Percentiles rank a stretch among this genome's conserved stretches.
Evolutionary conservation across 1,284 basidiomycete genomes (phyloP).

Genomic region (Austropuccinia psidii): DNA sequence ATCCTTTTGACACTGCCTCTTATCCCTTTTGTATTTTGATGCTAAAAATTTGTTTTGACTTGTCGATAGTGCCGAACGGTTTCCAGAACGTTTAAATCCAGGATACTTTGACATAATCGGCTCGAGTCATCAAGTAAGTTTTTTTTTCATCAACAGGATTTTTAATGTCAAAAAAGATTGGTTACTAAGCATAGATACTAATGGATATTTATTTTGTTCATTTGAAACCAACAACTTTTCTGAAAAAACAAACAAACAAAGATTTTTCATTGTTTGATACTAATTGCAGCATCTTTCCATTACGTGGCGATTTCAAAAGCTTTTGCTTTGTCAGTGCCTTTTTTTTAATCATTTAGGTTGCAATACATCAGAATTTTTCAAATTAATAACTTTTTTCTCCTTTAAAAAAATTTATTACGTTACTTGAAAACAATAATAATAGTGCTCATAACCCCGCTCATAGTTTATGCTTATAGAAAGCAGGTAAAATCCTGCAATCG

Average conservation of each 20-base stretch:
- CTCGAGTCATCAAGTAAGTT: constrained; percentile 58
- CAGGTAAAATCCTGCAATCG: too few relatives aligned
- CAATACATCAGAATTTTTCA: too few relatives aligned
- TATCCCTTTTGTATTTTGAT: constrained; percentile 42
- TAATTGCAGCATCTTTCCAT: constrained; percentile 12
- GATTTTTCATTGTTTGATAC: constrained; percentile 20
- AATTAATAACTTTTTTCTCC: too few relatives aligned
- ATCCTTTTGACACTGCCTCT: constrained; percentile 43
- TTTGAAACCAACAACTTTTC: neutral
- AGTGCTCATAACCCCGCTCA: too few relatives aligned
- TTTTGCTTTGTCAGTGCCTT: constrained; percentile 15
- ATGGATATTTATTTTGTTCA: neutral
- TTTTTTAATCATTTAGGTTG: too few relatives aligned
- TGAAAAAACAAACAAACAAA: too few relatives aligned
- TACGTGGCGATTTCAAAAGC: constrained; percentile 21
- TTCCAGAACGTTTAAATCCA: constrained; percentile 69
- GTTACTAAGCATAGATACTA: neutral
- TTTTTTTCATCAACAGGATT: neutral
- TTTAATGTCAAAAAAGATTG: neutral
- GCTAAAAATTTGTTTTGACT: too few relatives aligned
- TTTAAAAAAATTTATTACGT: too few relatives aligned
- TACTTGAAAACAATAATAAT: too few relatives aligned
- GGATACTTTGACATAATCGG: constrained; percentile 73
- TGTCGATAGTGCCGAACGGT: constrained; percentile 57
- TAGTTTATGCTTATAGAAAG: too few relatives aligned